These are phyloP conservation scores for Eucalyptus lansdowneana DNA, from an alignment of 345 rosid genomes.

Conservation along the genomic window DNA sequence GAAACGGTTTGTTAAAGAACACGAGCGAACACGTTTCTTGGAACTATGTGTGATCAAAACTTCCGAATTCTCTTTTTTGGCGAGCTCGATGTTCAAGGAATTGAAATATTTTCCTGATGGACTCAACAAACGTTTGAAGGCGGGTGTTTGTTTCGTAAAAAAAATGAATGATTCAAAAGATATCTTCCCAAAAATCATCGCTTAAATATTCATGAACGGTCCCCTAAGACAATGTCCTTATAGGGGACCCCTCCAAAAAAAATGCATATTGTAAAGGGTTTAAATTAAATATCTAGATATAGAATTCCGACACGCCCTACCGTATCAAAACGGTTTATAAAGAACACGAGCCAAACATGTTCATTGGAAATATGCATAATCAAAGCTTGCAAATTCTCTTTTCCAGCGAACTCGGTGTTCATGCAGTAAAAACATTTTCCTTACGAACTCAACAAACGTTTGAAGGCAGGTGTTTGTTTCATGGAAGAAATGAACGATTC, in stretches of 20 bases:
- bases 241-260: accelerated
- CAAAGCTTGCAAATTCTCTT: neutral
- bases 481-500: neutral
- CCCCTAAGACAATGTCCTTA: neutral
- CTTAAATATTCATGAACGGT: neutral
- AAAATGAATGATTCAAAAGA: neutral
- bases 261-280: neutral
- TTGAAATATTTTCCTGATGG: neutral
- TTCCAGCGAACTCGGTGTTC: neutral
- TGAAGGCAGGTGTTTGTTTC: neutral
- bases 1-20: neutral
- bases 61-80: neutral
- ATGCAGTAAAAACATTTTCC: neutral
- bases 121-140: neutral
- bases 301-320: neutral
- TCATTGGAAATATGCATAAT: neutral
- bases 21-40: too few relatives aligned
- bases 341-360: neutral
- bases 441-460: neutral
- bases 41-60: neutral
- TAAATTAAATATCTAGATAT: neutral
- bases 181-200: neutral
- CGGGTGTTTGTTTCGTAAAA: neutral
- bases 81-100: neutral
- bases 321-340: neutral